phyloP scores from a whole-genome alignment of 2,329 filamentous ascomycete genomes.

The Beauveria sp. region DNA sequence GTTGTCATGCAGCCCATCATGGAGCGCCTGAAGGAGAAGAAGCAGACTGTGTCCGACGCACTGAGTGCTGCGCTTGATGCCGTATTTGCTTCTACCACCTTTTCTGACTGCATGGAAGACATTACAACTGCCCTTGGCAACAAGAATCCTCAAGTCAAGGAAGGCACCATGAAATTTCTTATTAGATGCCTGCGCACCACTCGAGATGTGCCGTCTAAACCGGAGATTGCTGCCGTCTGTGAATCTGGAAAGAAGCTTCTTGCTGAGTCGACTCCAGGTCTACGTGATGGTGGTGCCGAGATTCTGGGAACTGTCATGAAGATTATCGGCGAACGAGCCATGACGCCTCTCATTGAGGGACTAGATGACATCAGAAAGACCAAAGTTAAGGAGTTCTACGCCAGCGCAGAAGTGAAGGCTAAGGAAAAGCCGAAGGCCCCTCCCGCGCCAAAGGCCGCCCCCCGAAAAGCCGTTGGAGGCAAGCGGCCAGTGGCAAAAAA shows the following conservation, averaged over 20 bases:
- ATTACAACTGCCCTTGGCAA: slow-evolving; percentile 76
- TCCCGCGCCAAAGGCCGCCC: slow-evolving; percentile 45
- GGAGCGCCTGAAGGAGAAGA: slow-evolving; percentile 97
- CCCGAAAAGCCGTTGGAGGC: slow-evolving; percentile 40
- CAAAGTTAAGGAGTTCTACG: slow-evolving; percentile 90
- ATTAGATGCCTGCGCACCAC: slow-evolving; percentile 79
- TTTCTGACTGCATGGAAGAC: slow-evolving; percentile 87
- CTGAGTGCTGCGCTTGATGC: slow-evolving; percentile 76
- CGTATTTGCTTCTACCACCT: slow-evolving; percentile 54
- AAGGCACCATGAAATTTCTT: slow-evolving; percentile 90
- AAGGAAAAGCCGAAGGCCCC: slow-evolving; percentile 73
- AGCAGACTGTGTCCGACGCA: slow-evolving; percentile 78
- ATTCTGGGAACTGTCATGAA: slow-evolving; percentile 95
- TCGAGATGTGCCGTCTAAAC: slow-evolving; percentile 71
- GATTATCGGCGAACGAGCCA: slow-evolving; percentile 91
- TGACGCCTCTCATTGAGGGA: slow-evolving; percentile 86
- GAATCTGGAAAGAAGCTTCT: slow-evolving; percentile 84
- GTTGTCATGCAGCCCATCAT: slow-evolving; percentile 82
- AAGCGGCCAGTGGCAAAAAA: slow-evolving; percentile 39
- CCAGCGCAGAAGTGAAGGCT: slow-evolving; percentile 45
- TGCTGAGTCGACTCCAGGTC: slow-evolving; percentile 76
- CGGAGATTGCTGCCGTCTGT: slow-evolving; percentile 78
- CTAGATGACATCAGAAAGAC: slow-evolving; percentile 92
- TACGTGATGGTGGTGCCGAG: slow-evolving; percentile 85
- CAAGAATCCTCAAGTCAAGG: slow-evolving; percentile 97